phyloP scores from a whole-genome alignment of 305 asterid species.

The Solanum aculeatissimum region DNA sequence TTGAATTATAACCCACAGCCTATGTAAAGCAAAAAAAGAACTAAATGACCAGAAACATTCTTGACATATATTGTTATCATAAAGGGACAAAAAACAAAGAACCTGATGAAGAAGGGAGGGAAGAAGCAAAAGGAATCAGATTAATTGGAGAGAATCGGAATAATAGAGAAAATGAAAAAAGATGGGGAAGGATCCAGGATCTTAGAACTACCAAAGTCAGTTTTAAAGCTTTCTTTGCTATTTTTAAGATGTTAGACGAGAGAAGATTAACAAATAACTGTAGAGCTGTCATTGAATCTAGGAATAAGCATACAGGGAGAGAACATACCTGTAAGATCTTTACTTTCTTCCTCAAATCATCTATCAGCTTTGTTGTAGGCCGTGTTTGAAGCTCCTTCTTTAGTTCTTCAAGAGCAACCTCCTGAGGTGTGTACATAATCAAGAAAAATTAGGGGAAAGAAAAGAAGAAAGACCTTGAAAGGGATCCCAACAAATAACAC shows the following conservation, averaged over 20 bases:
- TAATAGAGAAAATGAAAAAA: not conserved
- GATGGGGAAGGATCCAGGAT: not conserved
- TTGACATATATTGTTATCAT: not conserved
- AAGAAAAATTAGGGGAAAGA: not conserved
- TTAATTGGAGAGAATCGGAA: not conserved
- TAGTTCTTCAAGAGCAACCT: conserved; percentile 62
- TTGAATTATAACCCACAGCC: conserved; percentile 99
- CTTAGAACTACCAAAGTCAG: not conserved
- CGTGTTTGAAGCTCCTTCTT: conserved; percentile 80
- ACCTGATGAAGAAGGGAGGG: not conserved
- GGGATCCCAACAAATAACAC: not conserved
- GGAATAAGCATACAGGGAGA: conserved; percentile 1
- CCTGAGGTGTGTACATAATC: conserved; percentile 30
- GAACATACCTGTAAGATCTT: conserved; percentile 81
- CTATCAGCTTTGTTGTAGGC: conserved; percentile 82
- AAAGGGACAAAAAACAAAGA: not conserved
- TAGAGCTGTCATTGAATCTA: not conserved
- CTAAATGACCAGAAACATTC: not conserved
- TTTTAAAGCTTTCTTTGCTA: not conserved
- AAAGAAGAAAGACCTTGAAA: not conserved
- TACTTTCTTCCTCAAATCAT: conserved; percentile 88
- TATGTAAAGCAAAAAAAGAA: conserved; percentile 12
- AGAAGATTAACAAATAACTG: not conserved
- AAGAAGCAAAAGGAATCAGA: not conserved
- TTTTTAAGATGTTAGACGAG: not conserved